Percentiles rank a stretch among this genome's conserved stretches.
phyloP scores from a whole-genome alignment of 2,329 filamentous ascomycete genomes.

The Metarhizium humberi region DNA sequence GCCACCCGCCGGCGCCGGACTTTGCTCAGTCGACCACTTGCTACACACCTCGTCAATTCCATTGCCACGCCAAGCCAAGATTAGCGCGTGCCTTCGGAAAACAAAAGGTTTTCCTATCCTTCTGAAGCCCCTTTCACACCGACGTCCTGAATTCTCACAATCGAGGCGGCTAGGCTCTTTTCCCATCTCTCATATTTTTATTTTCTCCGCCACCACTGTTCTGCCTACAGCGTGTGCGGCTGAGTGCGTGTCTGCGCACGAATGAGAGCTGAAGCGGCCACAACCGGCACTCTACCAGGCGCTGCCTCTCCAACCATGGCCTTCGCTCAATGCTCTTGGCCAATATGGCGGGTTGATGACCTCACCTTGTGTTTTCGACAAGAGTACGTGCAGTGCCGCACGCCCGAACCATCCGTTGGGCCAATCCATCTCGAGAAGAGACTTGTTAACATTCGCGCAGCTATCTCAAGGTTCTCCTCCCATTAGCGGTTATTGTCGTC shows the following conservation, averaged over 20 bases:
- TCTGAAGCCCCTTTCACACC: neutral
- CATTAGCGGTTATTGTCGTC: constrained; percentile 57
- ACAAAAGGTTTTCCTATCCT: neutral
- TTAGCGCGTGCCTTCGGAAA: neutral
- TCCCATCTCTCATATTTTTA: neutral
- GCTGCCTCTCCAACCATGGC: constrained; percentile 23
- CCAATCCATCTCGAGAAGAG: neutral
- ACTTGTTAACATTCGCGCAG: constrained; percentile 11
- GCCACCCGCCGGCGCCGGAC: neutral
- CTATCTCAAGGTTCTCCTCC: constrained; percentile 60
- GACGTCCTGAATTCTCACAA: neutral
- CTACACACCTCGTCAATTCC: neutral
- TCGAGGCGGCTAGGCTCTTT: neutral
- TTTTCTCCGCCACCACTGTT: constrained; percentile 1
- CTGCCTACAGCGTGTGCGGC: neutral
- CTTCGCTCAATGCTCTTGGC: constrained; percentile 46
- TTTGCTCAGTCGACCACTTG: neutral
- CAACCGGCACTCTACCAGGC: constrained; percentile 6
- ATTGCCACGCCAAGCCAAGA: neutral
- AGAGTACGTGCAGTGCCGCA: constrained; percentile 45
- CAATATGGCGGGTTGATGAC: constrained; percentile 55
- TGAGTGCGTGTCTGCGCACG: constrained; percentile 1
- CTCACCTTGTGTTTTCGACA: constrained; percentile 53
- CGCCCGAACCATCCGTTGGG: neutral
- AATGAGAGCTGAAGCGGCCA: neutral